Base-by-base conservation (phyloP, 2,329 filamentous ascomycete species). In the Dothiorella sarmentorum region DNA sequence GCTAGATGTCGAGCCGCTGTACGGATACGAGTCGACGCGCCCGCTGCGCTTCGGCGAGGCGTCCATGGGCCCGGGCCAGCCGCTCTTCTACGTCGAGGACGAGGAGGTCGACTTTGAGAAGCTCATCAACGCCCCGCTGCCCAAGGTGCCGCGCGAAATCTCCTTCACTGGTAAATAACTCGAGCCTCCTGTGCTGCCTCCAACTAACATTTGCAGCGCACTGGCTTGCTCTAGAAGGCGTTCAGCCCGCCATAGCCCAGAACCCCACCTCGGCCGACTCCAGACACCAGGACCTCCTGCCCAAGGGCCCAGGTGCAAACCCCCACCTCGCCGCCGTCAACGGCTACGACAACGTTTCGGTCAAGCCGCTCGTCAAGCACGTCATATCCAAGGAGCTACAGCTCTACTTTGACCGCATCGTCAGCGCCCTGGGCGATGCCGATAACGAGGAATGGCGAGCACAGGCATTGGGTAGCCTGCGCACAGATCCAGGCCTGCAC, bases 101-200 rank as follows among this genome's bases (percentile, higher is more conserved):
- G 94, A 99, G 70, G 94, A 99, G 78, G 88, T 97, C 57, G 94
- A 99, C 74, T 97, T 99, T 70, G 94, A 99, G 78, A 97, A 97
- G 79, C 80, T 99, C 65, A 97, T 99, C 72, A 99, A 99, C 76
- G 91, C 91, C 63, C 90, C 94, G 4, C 76, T 99, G 64, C 94
- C 94, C 24, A 97, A 95, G 74, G 92, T 99, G 27, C 94, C 94
- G 31, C 83, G 93, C 51, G 94, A 99, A 73, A 88, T 94, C 67
- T 90, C 86, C 61, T 93, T 97, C 70, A 97, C 93, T 38, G 89
- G 91, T 93, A 77, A n/a, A n/a, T 59, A 81, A 40, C 22, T 22
- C 7, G 10, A 6, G 24, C 9, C 7, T 3, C 10, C n/a, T n/a
- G n/a, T n/a, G n/a, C n/a, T n/a, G n/a, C n/a, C n/a, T n/a, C n/a